phyloP scores from a whole-genome alignment of 768 basidiomycete genomes.

The Tylopilus balloui region DNA sequence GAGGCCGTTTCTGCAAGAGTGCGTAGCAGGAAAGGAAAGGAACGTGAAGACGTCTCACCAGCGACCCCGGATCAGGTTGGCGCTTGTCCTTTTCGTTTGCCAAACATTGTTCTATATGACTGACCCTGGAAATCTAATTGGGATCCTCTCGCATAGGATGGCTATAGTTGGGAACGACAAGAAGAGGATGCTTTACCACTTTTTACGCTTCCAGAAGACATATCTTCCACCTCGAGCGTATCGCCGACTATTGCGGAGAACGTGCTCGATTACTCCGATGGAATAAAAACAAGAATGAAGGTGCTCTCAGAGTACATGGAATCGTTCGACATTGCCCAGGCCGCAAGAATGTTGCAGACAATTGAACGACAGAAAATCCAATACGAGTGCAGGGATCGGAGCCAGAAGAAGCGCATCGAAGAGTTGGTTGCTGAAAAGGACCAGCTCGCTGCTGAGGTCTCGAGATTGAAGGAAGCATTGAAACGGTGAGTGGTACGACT shows the following conservation, averaged over 20 bases:
- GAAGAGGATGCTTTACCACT: conserved; percentile 21
- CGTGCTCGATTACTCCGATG: conserved; percentile 22
- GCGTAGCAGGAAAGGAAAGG: conserved; percentile 27
- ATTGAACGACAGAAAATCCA: conserved; percentile 23
- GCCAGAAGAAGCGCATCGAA: conserved; percentile 21
- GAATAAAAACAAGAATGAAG: conserved; percentile 22
- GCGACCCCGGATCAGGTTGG: conserved; percentile 13
- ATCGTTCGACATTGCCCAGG: conserved; percentile 24
- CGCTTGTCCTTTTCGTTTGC: background rate
- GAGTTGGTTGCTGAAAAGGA: conserved; percentile 20
- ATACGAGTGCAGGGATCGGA: conserved; percentile 20
- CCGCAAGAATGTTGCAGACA: conserved; percentile 10
- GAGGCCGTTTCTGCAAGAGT: conserved; percentile 1
- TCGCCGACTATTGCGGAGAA: conserved; percentile 27
- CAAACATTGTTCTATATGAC: background rate
- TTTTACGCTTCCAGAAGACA: conserved; percentile 13
- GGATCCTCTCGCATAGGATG: background rate
- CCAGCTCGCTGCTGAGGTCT: conserved; percentile 11
- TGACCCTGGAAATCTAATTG: background rate
- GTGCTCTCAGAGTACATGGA: conserved; percentile 24
- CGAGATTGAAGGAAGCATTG: conserved; percentile 15
- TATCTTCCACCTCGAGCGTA: conserved; percentile 8
- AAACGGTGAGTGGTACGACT: conserved; percentile 8
- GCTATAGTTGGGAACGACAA: background rate
- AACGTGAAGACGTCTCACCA: conserved; percentile 11